Percentiles rank a stretch among this genome's conserved stretches.
Evolutionary conservation across 441 rosid species (phyloP).

Genomic region (Francoa sonchifolia): DNA sequence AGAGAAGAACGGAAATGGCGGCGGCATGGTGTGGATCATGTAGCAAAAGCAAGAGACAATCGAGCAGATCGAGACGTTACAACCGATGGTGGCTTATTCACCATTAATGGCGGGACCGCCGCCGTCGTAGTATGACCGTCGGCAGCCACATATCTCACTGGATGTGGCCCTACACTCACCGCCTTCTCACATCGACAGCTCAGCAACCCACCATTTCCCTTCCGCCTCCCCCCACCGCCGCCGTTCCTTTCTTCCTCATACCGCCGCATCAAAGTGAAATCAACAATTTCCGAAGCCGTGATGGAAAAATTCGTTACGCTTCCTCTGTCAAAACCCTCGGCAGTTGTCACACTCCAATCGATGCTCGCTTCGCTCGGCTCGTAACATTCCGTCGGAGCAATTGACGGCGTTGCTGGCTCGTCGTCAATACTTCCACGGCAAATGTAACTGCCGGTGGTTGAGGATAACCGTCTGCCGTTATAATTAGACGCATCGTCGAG

Average conservation of each 20-base stretch:
- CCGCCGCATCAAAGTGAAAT: conserved; percentile 6
- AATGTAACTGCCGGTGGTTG: not conserved
- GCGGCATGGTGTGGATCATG: too few relatives aligned
- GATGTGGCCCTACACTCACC: conserved; percentile 48
- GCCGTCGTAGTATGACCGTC: too few relatives aligned
- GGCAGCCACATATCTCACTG: conserved; percentile 21
- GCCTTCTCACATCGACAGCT: conserved; percentile 73
- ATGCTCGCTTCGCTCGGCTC: conserved; percentile 79
- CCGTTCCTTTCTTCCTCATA: conserved; percentile 11
- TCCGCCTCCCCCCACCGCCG: conserved; percentile 15
- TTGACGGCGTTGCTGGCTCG: conserved; percentile 9
- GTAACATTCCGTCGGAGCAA: conserved; percentile 35
- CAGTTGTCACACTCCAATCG: conserved; percentile 74
- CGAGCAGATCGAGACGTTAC: conserved; percentile 26
- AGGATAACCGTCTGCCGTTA: conserved; percentile 16
- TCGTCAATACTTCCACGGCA: conserved; percentile 17
- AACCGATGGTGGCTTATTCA: conserved; percentile 25
- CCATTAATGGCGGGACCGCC: conserved; percentile 16
- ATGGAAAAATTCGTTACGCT: conserved; percentile 27
- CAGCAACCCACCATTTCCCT: conserved; percentile 26
- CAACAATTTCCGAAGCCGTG: conserved; percentile 27
- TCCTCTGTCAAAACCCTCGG: conserved; percentile 37
- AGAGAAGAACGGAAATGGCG: too few relatives aligned
- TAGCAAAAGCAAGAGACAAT: conserved; percentile 20
- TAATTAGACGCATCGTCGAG: conserved; percentile 28